A percentile compares a stretch with the other conserved stretches of the same genome.
Evolutionary conservation across 441 rosid genomes (phyloP).

Genomic region (Erodium texanum): DNA sequence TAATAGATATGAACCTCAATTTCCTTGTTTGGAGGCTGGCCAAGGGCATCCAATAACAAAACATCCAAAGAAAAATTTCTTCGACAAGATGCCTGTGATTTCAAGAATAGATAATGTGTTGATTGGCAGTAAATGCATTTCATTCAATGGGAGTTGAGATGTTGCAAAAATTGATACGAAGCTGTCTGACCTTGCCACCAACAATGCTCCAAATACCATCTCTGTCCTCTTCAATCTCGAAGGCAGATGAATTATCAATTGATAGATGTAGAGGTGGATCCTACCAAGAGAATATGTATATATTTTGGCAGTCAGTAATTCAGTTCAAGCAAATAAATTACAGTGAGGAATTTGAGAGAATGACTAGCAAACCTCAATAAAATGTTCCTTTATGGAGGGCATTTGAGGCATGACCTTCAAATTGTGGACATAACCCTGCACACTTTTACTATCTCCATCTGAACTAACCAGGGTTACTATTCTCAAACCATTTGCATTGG

Average conservation of each 20-base stretch:
- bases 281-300: conserved; percentile 27
- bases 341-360: conserved; percentile 12
- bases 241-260: conserved; percentile 42
- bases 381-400: conserved; percentile 35
- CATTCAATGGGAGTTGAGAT: background rate
- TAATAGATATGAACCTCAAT: conserved; percentile 36
- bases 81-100: conserved; percentile 57
- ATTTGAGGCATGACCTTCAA: conserved; percentile 35
- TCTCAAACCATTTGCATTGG: conserved; percentile 20
- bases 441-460: conserved; percentile 29
- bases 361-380: conserved; percentile 30
- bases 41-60: conserved; percentile 47
- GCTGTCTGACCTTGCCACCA: conserved; percentile 57
- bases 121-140: background rate
- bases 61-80: conserved; percentile 64
- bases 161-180: background rate
- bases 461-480: conserved; percentile 34
- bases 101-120: conserved; percentile 5
- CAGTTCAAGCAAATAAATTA: background rate
- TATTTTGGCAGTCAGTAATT: too few species aligned
- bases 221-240: conserved; percentile 49
- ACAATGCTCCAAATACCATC: conserved; percentile 66
- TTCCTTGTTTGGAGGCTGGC: conserved; percentile 43
- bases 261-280: conserved; percentile 49
- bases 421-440: conserved; percentile 44